Conservation (phyloP, 768 basidiomycete genomes). For the Hebeloma cylindrosporum region DNA sequence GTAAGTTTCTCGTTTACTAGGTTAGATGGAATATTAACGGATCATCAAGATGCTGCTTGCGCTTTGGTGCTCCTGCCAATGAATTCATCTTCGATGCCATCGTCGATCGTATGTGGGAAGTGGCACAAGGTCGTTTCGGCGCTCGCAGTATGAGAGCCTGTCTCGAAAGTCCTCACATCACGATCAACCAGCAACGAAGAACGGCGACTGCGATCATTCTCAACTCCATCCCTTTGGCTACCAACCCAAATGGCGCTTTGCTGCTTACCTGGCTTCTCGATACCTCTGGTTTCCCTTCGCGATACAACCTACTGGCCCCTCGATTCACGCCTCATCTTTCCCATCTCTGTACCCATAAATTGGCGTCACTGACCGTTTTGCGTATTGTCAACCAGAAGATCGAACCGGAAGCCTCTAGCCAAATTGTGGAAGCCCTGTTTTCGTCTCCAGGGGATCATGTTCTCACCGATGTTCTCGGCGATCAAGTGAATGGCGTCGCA, state of each 20-base stretch:
- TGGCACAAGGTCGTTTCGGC: constrained; percentile 96
- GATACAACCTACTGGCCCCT: constrained; percentile 91
- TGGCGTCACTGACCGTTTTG: constrained; percentile 92
- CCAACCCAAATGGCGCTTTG: constrained; percentile 96
- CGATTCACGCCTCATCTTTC: constrained; percentile 96
- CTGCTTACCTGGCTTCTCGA: constrained; percentile 97
- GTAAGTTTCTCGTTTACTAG: constrained; percentile 43
- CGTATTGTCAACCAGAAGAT: constrained; percentile 96
- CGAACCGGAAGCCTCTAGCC: constrained; percentile 83
- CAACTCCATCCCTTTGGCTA: constrained; percentile 96
- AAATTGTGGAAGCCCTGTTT: constrained; percentile 89
- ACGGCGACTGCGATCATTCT: constrained; percentile 92
- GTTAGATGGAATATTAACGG: not conserved
- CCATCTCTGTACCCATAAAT: constrained; percentile 96
- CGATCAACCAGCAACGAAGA: constrained; percentile 87
- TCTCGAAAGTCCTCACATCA: constrained; percentile 87
- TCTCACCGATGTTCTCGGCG: constrained; percentile 89
- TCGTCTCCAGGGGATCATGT: constrained; percentile 88
- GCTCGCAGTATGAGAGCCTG: constrained; percentile 98
- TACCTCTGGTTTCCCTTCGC: constrained; percentile 91
- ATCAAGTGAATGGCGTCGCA: constrained; percentile 95
- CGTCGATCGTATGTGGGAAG: constrained; percentile 97
- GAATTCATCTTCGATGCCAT: constrained; percentile 99
- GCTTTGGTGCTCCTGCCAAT: constrained; percentile 85
- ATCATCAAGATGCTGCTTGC: constrained; percentile 72